Conservation (phyloP, 805 yeast genomes). For the Ogataea nakhonphanomensis region DNA sequence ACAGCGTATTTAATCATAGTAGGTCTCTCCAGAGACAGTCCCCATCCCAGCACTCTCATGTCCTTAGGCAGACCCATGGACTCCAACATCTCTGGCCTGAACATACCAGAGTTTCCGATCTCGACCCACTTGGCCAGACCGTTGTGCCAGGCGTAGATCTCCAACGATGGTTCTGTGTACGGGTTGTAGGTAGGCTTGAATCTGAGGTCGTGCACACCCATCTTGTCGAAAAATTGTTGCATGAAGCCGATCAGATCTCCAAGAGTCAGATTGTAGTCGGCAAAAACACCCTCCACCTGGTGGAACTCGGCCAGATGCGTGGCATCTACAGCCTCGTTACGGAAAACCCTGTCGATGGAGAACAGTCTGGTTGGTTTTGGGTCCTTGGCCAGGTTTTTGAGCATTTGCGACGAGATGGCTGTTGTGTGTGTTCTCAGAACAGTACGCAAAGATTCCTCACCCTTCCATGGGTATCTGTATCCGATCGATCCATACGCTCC, state of each 20-base stretch:
- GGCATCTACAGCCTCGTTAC: constrained; percentile 99
- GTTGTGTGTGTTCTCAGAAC: constrained; percentile 98
- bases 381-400: constrained; percentile 80
- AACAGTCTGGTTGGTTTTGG: constrained; percentile 90
- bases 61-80: constrained; percentile 96
- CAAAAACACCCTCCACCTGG: constrained; percentile 98
- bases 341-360: constrained; percentile 96
- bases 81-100: constrained; percentile 99
- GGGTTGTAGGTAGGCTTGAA: constrained; percentile 99
- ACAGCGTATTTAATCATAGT: constrained; percentile 98
- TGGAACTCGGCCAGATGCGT: constrained; percentile 99
- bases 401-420: constrained; percentile 85
- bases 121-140: constrained; percentile 97
- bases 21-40: constrained; percentile 95
- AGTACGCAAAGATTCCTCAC: constrained; percentile 82
- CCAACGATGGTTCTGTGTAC: constrained; percentile 98
- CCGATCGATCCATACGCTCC: constrained; percentile 96
- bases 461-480: constrained; percentile 97
- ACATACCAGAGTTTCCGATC: constrained; percentile 99
- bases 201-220: constrained; percentile 95
- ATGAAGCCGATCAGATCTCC: constrained; percentile 97
- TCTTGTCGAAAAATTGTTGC: constrained; percentile 93
- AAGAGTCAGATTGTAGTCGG: constrained; percentile 89
- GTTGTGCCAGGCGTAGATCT: constrained; percentile 93
- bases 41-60: constrained; percentile 95